Percentiles rank a stretch among this genome's conserved stretches.
Conservation (phyloP, 768 basidiomycete genomes). For the Termitomyces sp. region DNA sequence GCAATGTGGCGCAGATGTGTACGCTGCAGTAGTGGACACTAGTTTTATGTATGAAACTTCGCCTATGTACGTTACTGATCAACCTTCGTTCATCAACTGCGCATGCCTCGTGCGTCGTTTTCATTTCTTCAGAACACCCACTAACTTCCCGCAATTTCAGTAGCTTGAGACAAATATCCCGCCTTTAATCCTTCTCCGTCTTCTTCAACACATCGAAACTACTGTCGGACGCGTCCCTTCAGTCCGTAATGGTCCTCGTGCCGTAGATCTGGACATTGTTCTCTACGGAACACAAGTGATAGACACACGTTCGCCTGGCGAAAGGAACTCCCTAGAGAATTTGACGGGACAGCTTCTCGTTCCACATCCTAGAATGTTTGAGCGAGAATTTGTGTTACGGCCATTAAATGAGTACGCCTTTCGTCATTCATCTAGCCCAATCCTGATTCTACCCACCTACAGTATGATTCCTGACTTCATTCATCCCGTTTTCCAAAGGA, state of each 20-base stretch:
- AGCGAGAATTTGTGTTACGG: slow-evolving; percentile 89
- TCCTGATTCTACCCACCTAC: neutral
- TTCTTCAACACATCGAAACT: slow-evolving; percentile 72
- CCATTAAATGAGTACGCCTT: slow-evolving; percentile 80
- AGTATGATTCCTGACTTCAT: slow-evolving; percentile 79
- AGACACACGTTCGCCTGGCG: slow-evolving; percentile 46
- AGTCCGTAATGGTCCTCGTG: slow-evolving; percentile 81
- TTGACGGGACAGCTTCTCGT: slow-evolving; percentile 69
- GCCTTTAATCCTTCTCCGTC: slow-evolving; percentile 52
- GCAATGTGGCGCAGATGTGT: slow-evolving; percentile 15
- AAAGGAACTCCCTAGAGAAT: slow-evolving; percentile 42
- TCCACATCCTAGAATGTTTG: slow-evolving; percentile 78
- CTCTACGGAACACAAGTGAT: slow-evolving; percentile 63
- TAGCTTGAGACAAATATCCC: slow-evolving; percentile 75
- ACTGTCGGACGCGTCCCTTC: slow-evolving; percentile 76
- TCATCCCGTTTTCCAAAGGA: slow-evolving; percentile 56
- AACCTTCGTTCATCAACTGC: slow-evolving; percentile 85
- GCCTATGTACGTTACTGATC: slow-evolving; percentile 95
- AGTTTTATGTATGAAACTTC: slow-evolving; percentile 91
- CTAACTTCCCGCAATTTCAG: neutral
- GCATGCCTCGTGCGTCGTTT: slow-evolving; percentile 73
- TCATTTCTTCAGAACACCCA: neutral
- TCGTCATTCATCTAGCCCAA: neutral
- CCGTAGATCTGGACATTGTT: slow-evolving; percentile 86
- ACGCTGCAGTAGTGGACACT: slow-evolving; percentile 57